These are phyloP conservation scores for Hemisphaericaspora lyxosophila DNA, from an alignment of 1,139 yeast species.

Conservation along the genomic window DNA sequence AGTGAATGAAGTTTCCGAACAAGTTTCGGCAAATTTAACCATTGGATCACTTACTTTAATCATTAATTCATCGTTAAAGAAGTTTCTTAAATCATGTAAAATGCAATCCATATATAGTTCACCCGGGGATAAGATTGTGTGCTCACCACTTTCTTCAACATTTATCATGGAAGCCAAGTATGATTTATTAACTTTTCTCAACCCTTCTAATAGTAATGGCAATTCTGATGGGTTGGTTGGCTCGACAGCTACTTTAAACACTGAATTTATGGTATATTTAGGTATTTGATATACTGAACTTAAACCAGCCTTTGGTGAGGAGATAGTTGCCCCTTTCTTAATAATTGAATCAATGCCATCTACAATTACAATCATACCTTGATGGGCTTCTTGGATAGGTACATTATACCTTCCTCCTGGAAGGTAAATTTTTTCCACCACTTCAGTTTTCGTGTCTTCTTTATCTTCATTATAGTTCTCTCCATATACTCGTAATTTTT, in stretches of 20 bases:
- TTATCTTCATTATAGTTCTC: conserved; percentile 52
- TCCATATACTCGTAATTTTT: conserved; percentile 56
- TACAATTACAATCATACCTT: conserved; percentile 68
- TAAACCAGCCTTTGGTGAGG: not conserved
- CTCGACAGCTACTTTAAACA: conserved; percentile 80
- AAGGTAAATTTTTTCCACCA: conserved; percentile 51
- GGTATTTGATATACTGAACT: conserved; percentile 34
- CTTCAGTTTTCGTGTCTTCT: conserved; percentile 45
- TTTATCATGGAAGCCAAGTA: conserved; percentile 66
- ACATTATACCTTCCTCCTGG: conserved; percentile 73
- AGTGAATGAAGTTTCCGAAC: conserved; percentile 63
- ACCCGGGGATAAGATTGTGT: conserved; percentile 77
- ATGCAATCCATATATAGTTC: conserved; percentile 86
- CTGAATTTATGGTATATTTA: conserved; percentile 52
- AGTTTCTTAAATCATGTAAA: conserved; percentile 68
- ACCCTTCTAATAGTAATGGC: conserved; percentile 68
- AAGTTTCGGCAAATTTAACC: conserved; percentile 78
- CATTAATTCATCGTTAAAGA: conserved; percentile 60
- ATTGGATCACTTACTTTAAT: conserved; percentile 85
- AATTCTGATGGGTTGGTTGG: conserved; percentile 78
- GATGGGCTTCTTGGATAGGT: conserved; percentile 52
- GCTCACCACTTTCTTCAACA: conserved; percentile 90
- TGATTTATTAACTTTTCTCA: conserved; percentile 59
- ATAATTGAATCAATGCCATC: conserved; percentile 54
- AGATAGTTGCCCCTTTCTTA: conserved; percentile 58